Evolutionary conservation across 139 green algal genomes (phyloP), one percentile per base, ranked within the genome.

Genomic region (Chlorella sp.): DNA sequence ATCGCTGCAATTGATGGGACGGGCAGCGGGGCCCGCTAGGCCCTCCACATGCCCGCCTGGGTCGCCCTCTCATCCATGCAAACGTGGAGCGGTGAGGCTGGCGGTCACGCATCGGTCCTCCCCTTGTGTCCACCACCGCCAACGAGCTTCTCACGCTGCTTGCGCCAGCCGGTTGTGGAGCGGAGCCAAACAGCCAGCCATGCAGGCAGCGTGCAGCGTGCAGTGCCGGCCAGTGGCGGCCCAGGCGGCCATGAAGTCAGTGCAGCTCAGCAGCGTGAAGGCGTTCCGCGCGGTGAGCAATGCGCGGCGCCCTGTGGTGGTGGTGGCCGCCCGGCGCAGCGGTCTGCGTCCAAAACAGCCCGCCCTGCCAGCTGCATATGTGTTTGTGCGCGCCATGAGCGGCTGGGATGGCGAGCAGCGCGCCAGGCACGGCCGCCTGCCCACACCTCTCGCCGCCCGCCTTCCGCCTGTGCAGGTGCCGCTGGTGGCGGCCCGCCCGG

Each of bases 221-320:
- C 71, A 78, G 71, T 57, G 48, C 48, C 85, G 85, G 69, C 85
- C 85, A 73, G 61, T 91, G 88, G 79, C 80, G 88, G 71, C 88
- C 11, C 12, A n/a, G 32, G 28, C 86, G 77, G 81, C n/a, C 19
- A 21, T 83, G 28, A 79, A 40, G 36, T 61, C 80, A 16, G 53
- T 64, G 34, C 88, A 91, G 79, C 82, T 91, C 12, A 71, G 81
- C 60, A 77, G 61, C 82, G 66, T 82, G 39, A 88, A 64, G 60
- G 76, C 83, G 1, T 86, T 91, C 57, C 64, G 88, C 11, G 81
- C 69, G 81, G 88, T 91, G 82, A 87, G 88, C 22, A 88, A 79
- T 86, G 82, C 57, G 57, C 82, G 26, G 16, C 30, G 26, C 28
- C 77, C 18, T 83, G 77, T 83, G 36, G 77, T 61, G 77, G 34